Conservation (phyloP, 345 rosid genomes). For the Physaria fendleri region DNA sequence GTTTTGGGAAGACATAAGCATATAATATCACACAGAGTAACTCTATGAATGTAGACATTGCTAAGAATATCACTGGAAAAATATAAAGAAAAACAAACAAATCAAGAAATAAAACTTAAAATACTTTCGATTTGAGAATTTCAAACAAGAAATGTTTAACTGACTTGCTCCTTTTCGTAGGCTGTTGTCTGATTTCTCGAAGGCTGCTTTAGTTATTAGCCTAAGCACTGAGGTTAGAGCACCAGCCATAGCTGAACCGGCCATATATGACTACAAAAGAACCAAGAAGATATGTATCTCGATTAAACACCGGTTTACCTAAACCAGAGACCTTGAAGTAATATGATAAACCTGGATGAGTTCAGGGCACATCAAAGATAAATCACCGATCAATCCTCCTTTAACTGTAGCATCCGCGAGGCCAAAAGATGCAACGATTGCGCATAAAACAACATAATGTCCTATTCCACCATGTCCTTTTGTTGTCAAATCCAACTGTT, state of each 20-base stretch:
- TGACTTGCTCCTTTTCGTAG: constrained; percentile 76
- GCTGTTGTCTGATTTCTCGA: constrained; percentile 51
- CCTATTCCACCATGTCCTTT: constrained; percentile 75
- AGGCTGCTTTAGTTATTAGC: constrained; percentile 67
- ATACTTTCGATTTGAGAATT: not conserved
- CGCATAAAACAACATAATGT: constrained; percentile 55
- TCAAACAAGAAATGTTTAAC: constrained; percentile 3
- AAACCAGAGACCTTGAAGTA: not conserved
- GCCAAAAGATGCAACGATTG: constrained; percentile 56
- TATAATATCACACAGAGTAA: constrained; percentile 56
- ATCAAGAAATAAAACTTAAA: not conserved
- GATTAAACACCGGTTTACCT: not conserved
- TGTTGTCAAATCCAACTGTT: constrained; percentile 67
- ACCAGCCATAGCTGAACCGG: constrained; percentile 78
- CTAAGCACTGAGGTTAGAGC: constrained; percentile 75
- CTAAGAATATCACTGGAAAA: constrained; percentile 66
- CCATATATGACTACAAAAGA: constrained; percentile 58
- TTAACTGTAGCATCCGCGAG: constrained; percentile 78
- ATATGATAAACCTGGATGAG: constrained; percentile 60
- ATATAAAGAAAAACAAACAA: not conserved
- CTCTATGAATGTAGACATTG: constrained; percentile 61
- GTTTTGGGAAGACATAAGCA: constrained; percentile 55
- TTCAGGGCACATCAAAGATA: constrained; percentile 86
- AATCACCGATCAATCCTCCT: constrained; percentile 90
- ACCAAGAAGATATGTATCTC: not conserved